phyloP scores from a whole-genome alignment of 371 early-diverging fungal species.

The Apophysomyces variabilis region DNA sequence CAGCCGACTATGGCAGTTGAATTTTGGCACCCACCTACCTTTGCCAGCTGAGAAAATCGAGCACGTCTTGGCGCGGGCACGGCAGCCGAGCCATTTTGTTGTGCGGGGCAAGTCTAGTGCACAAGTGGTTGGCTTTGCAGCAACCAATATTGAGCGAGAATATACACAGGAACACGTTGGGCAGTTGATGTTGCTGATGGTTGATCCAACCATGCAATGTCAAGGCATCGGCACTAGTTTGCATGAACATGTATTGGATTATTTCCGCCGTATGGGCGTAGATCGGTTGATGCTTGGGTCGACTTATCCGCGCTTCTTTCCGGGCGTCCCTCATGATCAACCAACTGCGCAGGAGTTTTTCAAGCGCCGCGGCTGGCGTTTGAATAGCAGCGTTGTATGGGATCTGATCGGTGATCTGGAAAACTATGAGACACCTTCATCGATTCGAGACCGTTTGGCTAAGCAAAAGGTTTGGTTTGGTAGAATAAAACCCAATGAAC shows the following conservation, averaged over 20 bases:
- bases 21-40: slow-evolving; percentile 32
- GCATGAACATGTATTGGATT: slow-evolving; percentile 34
- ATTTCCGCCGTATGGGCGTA: slow-evolving; percentile 22
- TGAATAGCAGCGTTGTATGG: slow-evolving; percentile 25
- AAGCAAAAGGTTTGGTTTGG: slow-evolving; percentile 44
- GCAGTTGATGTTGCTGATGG: slow-evolving; percentile 44
- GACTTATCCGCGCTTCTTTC: slow-evolving; percentile 55
- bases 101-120: slow-evolving; percentile 14
- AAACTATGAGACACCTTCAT: slow-evolving; percentile 28
- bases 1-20: slow-evolving; percentile 30
- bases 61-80: slow-evolving; percentile 27
- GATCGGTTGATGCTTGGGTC: slow-evolving; percentile 31
- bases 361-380: slow-evolving; percentile 40
- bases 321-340: slow-evolving; percentile 42
- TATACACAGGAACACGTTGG: slow-evolving; percentile 24
- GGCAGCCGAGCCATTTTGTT: slow-evolving; percentile 29
- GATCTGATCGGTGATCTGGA: slow-evolving; percentile 39
- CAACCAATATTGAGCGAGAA: slow-evolving; percentile 27
- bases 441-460: slow-evolving; percentile 32
- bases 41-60: slow-evolving; percentile 29
- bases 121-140: slow-evolving; percentile 44
- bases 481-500: slow-evolving; percentile 24
- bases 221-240: slow-evolving; percentile 43
- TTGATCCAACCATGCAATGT: slow-evolving; percentile 25
- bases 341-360: slow-evolving; percentile 34